Evolutionary conservation across 306 rosid genomes (phyloP), one percentile per base, ranked within the genome.

Genomic region (Dalbergia cochinchinensis): DNA sequence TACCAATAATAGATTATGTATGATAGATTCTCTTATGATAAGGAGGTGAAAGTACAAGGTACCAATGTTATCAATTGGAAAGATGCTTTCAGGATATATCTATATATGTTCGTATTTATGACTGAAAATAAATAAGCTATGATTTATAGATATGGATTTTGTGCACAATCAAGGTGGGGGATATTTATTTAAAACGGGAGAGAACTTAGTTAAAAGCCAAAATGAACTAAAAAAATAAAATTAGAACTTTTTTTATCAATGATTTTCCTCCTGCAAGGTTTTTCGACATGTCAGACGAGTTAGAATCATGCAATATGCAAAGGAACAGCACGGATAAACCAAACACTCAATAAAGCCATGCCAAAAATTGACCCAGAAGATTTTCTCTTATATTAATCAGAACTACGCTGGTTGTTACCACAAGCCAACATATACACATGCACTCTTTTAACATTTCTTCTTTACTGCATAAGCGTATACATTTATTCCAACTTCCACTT

Each of bases 211-310:
- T 53, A 59, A 73, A 62, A 50, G 31, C 58, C 19, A 14, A 37
- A 39, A 37, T 10, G 37, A 33, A 59, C 53, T 47, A 0, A 4
- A 47, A 55, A 6, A 50, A 70, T 34, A 62, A 47, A 50, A 33
- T 45, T 9, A 34, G 6, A 14, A 73, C 1, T 26, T 26, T 26
- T 22, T 48, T 18, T 65, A 19, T 61, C 72, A 59, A 34, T 60
- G 50, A 48, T 82, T 61, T 60, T 74, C 44, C 12, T 48, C 50
- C 48, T 14, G 50, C 45, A n/a, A 33, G 41, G 74, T 68, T 61
- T 71, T 75, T 75, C 54, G 51, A 50, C 53, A 78, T 61, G 34
- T 50, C 8, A 61, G n/a, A 69, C 77, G 57, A 60, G 66, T n/a
- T 65, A 37, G 47, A 50, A 80, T 22, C 22, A 67, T 37, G 41